Conservation (phyloP, 2,329 filamentous ascomycete species). For the Coniochaeta sp. region DNA sequence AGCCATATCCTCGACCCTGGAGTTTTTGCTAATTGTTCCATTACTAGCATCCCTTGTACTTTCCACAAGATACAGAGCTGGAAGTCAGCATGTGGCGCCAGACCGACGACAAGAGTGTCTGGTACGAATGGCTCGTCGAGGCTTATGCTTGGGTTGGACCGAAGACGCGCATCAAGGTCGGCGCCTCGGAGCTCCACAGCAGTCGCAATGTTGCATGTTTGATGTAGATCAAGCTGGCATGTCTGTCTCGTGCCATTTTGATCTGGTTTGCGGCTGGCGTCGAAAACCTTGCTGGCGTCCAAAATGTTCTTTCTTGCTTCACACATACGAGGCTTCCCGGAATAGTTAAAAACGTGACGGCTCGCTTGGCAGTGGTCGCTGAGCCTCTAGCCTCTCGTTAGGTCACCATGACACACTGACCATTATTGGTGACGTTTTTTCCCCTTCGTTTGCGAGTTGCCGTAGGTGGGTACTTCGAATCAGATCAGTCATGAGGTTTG, state of each 20-base stretch:
- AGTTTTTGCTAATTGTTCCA: conserved; percentile 6
- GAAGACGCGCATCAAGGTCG: conserved; percentile 58
- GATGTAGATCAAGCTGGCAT: conserved; percentile 40
- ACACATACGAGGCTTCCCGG: background rate
- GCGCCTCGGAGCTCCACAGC: conserved; percentile 58
- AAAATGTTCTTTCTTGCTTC: background rate
- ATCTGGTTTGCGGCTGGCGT: background rate
- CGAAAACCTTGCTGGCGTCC: background rate
- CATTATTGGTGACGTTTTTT: background rate
- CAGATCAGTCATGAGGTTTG: background rate
- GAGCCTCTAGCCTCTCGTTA: background rate
- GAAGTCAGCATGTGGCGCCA: conserved; percentile 94
- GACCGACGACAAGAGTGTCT: conserved; percentile 91
- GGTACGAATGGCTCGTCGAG: conserved; percentile 98
- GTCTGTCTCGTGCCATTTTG: background rate
- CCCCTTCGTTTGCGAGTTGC: background rate
- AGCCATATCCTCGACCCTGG: background rate
- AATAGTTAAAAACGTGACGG: background rate
- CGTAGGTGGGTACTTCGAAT: too few species aligned
- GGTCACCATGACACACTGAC: background rate
- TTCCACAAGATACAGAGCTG: conserved; percentile 77
- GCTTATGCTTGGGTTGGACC: conserved; percentile 62
- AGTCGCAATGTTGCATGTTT: conserved; percentile 63
- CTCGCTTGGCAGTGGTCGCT: background rate
- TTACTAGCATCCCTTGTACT: conserved; percentile 68